Conservation (phyloP, 2,329 filamentous ascomycete genomes). For the Eurotiales sp. region DNA sequence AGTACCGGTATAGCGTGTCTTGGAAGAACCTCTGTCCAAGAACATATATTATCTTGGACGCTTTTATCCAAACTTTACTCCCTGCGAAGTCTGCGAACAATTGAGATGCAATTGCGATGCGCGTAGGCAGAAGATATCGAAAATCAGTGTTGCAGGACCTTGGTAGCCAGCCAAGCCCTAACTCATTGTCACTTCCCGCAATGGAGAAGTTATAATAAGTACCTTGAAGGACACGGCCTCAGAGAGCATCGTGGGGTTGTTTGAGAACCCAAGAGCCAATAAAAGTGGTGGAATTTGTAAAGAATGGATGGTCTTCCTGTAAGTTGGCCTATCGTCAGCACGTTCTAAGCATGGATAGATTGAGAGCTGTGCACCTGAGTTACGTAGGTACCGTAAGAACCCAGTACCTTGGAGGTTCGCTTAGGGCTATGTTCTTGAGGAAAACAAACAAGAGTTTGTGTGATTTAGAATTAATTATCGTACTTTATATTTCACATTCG, state of each 20-base stretch:
- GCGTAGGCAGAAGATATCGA: too few relatives aligned
- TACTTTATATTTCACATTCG: not conserved
- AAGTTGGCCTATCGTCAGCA: not conserved
- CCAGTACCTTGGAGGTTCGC: conserved; percentile 12
- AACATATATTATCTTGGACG: too few relatives aligned
- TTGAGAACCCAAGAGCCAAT: not conserved
- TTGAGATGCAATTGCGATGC: too few relatives aligned
- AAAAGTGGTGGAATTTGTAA: not conserved
- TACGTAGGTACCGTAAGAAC: not conserved
- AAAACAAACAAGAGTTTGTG: not conserved
- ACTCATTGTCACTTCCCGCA: too few relatives aligned
- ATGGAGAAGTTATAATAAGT: not conserved
- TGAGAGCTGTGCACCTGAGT: not conserved
- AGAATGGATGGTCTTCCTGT: too few relatives aligned
- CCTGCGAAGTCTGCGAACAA: too few relatives aligned
- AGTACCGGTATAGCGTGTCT: too few relatives aligned
- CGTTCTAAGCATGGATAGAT: not conserved
- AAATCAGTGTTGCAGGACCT: too few relatives aligned
- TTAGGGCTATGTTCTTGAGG: not conserved
- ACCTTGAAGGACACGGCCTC: conserved; percentile 3
- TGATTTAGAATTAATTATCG: not conserved
- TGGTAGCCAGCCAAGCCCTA: too few relatives aligned
- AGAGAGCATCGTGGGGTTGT: not conserved
- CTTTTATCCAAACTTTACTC: too few relatives aligned
- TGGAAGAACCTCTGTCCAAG: too few relatives aligned